Evolutionary conservation across 2,329 filamentous ascomycete species (phyloP).

Genomic region (Dactylonectria macrodidyma): DNA sequence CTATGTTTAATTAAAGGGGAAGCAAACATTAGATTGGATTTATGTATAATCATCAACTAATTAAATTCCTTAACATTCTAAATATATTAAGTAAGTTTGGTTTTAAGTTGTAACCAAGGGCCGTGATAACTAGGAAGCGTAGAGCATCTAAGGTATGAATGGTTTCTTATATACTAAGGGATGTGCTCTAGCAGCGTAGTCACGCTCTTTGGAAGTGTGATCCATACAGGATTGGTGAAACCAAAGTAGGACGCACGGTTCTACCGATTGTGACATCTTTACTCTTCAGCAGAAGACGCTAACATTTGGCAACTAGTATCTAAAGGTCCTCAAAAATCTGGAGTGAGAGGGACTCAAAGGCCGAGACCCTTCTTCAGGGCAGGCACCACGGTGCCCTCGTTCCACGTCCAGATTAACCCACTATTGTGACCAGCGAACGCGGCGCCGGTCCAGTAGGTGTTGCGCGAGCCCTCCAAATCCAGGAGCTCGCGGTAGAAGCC

Average conservation of each 20-base stretch:
- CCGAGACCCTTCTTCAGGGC: constrained; percentile 36
- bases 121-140: not conserved
- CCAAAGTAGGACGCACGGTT: not conserved
- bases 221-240: not conserved
- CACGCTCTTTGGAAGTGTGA: not conserved
- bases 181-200: not conserved
- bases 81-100: not conserved
- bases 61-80: not conserved
- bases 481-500: constrained; percentile 55
- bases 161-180: not conserved
- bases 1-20: no score
- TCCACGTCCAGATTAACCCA: constrained; percentile 40
- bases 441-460: constrained; percentile 56
- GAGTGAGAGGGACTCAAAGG: constrained; percentile 25
- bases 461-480: constrained; percentile 51
- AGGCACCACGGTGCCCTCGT: constrained; percentile 34
- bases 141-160: not conserved
- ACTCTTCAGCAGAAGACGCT: not conserved
- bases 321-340: not conserved
- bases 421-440: constrained; percentile 42
- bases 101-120: not conserved
- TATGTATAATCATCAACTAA: no score
- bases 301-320: not conserved
- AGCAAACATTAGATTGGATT: no score
- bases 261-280: not conserved